These are phyloP conservation scores for Silybum marianum DNA, from an alignment of 129 eudicot species.

Conservation along the genomic window DNA sequence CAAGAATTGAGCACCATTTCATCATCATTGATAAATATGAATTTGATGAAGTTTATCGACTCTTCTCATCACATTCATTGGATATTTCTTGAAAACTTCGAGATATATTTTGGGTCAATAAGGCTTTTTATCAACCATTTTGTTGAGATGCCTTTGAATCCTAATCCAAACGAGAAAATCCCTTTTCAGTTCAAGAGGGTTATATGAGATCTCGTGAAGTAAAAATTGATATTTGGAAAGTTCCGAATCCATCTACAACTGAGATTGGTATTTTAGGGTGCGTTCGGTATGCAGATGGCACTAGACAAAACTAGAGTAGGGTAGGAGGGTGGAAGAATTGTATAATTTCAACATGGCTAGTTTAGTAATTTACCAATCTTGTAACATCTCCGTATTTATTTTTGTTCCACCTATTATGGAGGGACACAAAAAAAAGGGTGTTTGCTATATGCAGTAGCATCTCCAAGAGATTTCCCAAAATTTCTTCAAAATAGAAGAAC, in stretches of 20 bases:
- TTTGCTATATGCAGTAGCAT: too few relatives aligned
- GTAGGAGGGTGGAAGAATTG: neutral
- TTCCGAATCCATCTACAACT: neutral
- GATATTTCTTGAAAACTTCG: slow-evolving; percentile 22
- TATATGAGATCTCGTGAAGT: slow-evolving; percentile 23
- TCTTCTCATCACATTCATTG: slow-evolving; percentile 22
- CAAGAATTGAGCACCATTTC: slow-evolving; percentile 25
- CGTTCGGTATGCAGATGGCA: neutral
- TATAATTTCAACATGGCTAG: neutral
- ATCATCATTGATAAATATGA: slow-evolving; percentile 19
- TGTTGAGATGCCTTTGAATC: slow-evolving; percentile 35
- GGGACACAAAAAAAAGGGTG: neutral
- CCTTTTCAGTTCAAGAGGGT: slow-evolving; percentile 18
- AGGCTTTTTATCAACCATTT: slow-evolving; percentile 32
- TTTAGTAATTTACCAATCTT: neutral
- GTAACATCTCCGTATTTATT: neutral
- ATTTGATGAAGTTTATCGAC: slow-evolving; percentile 14
- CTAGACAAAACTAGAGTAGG: neutral
- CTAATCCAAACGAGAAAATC: slow-evolving; percentile 28
- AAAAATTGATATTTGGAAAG: slow-evolving; percentile 23
- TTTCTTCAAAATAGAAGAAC: too few relatives aligned
- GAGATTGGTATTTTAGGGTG: neutral
- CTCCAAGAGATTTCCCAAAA: too few relatives aligned
- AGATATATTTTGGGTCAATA: slow-evolving; percentile 27
- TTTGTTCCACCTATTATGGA: neutral